Conservation (phyloP, 1,139 yeast genomes). For the Wickerhamomyces sp. region DNA sequence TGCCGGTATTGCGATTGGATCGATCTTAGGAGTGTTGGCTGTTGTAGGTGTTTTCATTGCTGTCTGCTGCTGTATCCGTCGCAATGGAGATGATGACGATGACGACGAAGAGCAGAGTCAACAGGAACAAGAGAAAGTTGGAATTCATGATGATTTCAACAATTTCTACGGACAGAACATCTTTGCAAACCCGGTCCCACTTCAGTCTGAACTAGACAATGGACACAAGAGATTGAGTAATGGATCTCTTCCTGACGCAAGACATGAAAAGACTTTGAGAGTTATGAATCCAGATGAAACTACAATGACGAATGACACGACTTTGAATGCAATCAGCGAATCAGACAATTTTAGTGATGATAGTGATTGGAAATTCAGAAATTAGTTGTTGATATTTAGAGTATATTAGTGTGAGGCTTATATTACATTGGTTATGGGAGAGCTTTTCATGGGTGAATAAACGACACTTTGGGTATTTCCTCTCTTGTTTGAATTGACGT, state of each 20-base stretch:
- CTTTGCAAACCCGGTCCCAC: constrained; percentile 16
- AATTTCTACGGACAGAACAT: constrained; percentile 1
- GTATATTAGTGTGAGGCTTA: too few relatives aligned
- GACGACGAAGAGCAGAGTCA: constrained; percentile 19
- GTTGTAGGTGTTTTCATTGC: constrained; percentile 34
- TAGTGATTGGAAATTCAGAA: constrained; percentile 4
- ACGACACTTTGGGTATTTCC: not conserved
- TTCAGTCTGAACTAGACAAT: constrained; percentile 22
- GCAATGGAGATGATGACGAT: constrained; percentile 15
- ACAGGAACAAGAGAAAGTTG: constrained; percentile 8
- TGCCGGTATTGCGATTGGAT: constrained; percentile 67
- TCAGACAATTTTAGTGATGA: constrained; percentile 8
- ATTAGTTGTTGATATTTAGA: too few relatives aligned
- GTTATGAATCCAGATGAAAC: constrained; percentile 22
- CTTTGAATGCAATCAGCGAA: constrained; percentile 5
- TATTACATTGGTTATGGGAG: too few relatives aligned
- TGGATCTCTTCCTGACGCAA: constrained; percentile 64
- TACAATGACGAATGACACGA: constrained; percentile 12
- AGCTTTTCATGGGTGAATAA: not conserved
- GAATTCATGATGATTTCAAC: constrained; percentile 18
- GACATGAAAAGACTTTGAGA: constrained; percentile 26
- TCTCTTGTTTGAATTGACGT: too few relatives aligned
- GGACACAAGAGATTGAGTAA: constrained; percentile 50
- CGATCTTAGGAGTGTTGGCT: constrained; percentile 42
- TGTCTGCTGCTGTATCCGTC: constrained; percentile 37